Evolutionary conservation across 2,329 filamentous ascomycete genomes (phyloP).

Genomic region (Stemphylium lycopersici): DNA sequence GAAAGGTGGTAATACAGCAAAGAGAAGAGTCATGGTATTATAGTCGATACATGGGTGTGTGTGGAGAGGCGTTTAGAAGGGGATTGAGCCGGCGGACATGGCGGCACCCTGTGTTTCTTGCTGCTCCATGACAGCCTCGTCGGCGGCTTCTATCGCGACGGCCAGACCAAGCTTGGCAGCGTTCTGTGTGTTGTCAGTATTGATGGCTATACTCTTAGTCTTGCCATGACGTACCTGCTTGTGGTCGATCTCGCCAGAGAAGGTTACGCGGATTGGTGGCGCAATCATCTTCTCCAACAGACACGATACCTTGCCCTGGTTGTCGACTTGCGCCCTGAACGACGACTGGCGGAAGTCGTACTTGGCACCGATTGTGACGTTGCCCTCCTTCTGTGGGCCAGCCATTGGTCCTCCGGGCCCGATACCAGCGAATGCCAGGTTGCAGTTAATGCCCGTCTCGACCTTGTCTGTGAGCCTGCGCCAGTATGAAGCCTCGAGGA

Average conservation of each 20-base stretch:
- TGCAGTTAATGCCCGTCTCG: slow-evolving; percentile 94
- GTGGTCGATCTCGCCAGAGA: slow-evolving; percentile 96
- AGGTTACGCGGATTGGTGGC: slow-evolving; percentile 89
- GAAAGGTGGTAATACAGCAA: slow-evolving; percentile 50
- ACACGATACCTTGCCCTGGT: slow-evolving; percentile 89
- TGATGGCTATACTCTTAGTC: neutral
- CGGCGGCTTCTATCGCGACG: slow-evolving; percentile 66
- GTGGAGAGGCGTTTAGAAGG: slow-evolving; percentile 44
- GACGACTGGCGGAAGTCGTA: slow-evolving; percentile 97
- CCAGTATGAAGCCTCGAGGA: slow-evolving; percentile 90
- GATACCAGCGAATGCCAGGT: slow-evolving; percentile 75
- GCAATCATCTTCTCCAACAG: slow-evolving; percentile 95
- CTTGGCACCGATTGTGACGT: slow-evolving; percentile 91
- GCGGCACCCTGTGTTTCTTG: slow-evolving; percentile 42
- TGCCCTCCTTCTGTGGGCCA: slow-evolving; percentile 79
- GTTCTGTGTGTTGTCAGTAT: slow-evolving; percentile 66
- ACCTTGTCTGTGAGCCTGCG: slow-evolving; percentile 90
- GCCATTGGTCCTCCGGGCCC: slow-evolving; percentile 68
- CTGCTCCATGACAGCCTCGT: slow-evolving; percentile 51
- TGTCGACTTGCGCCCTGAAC: slow-evolving; percentile 95
- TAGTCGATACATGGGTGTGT: slow-evolving; percentile 37
- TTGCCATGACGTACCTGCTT: slow-evolving; percentile 73
- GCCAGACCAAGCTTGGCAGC: slow-evolving; percentile 92
- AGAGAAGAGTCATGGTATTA: slow-evolving; percentile 48
- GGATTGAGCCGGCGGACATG: slow-evolving; percentile 42